These are phyloP conservation scores for Pythium pectinolyticum DNA, from an alignment of 352 stramenopile species.

Conservation along the genomic window DNA sequence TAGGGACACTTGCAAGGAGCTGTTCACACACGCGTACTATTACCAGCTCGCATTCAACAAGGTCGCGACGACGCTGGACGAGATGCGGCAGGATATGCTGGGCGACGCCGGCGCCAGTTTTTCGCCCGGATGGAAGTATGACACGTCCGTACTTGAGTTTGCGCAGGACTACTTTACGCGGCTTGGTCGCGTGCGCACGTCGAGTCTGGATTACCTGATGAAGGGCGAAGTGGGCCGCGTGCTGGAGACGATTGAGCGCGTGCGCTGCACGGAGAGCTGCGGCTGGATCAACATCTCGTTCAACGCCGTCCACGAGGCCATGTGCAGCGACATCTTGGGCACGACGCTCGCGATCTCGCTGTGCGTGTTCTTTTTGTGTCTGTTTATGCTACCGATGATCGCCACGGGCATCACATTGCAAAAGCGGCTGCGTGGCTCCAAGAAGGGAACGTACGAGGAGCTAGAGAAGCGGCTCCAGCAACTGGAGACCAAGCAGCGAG, in stretches of 20 bases:
- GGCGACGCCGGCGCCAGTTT: constrained; percentile 66
- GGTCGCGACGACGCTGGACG: constrained; percentile 54
- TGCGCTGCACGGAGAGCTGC: constrained; percentile 76
- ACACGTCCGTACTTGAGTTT: constrained; percentile 65
- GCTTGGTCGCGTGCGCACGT: constrained; percentile 41
- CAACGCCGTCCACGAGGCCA: constrained; percentile 68
- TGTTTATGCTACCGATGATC: constrained; percentile 78
- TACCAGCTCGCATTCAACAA: constrained; percentile 65
- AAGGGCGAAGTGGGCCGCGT: constrained; percentile 53
- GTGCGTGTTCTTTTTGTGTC: constrained; percentile 69
- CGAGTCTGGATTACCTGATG: constrained; percentile 43
- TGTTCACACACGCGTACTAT: constrained; percentile 57
- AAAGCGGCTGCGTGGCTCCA: constrained; percentile 73
- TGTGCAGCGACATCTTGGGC: constrained; percentile 76
- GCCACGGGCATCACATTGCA: constrained; percentile 69
- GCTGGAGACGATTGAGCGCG: constrained; percentile 55
- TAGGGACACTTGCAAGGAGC: constrained; percentile 45
- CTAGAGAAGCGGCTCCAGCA: constrained; percentile 67
- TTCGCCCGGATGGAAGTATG: constrained; percentile 59
- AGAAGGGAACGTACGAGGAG: constrained; percentile 81
- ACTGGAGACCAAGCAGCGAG: constrained; percentile 45
- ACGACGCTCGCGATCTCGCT: constrained; percentile 79
- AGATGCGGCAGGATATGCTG: constrained; percentile 75
- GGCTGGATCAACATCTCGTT: constrained; percentile 83
- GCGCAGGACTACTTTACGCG: constrained; percentile 55